These are phyloP conservation scores for Sporormia fimetaria DNA, from an alignment of 495 filamentous ascomycete species.

Conservation along the genomic window DNA sequence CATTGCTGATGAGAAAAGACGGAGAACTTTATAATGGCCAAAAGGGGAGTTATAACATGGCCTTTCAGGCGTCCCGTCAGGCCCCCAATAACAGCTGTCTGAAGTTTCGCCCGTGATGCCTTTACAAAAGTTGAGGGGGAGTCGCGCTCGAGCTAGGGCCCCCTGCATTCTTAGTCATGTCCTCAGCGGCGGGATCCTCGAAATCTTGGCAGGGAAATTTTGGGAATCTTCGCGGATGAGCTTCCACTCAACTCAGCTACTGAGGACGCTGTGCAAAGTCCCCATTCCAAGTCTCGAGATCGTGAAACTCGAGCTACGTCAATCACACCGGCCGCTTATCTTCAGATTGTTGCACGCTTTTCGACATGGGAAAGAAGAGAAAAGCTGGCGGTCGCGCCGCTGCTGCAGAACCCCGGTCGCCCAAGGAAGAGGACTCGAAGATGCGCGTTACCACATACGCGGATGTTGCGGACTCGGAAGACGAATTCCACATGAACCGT, in stretches of 20 bases:
- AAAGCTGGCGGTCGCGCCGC: slow-evolving; percentile 47
- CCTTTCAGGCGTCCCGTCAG: not conserved
- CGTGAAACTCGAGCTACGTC: not conserved
- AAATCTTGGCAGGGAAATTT: too few relatives aligned
- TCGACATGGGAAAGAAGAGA: slow-evolving; percentile 71
- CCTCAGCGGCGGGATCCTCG: too few relatives aligned
- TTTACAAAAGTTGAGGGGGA: too few relatives aligned
- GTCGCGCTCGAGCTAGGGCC: too few relatives aligned
- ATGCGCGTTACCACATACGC: slow-evolving; percentile 55
- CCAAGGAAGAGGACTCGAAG: slow-evolving; percentile 39
- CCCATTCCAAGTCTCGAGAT: too few relatives aligned
- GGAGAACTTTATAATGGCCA: not conserved
- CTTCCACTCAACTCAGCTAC: too few relatives aligned
- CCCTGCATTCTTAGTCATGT: too few relatives aligned
- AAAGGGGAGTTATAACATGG: not conserved
- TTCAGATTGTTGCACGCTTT: too few relatives aligned
- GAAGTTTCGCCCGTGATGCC: not conserved
- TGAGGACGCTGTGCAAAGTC: too few relatives aligned
- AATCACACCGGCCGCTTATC: not conserved
- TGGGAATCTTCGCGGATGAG: too few relatives aligned
- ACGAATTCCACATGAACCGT: slow-evolving; percentile 74
- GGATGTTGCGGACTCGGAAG: slow-evolving; percentile 82
- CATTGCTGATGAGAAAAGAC: slow-evolving; percentile 18
- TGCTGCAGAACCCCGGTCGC: slow-evolving; percentile 34
- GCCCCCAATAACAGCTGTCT: not conserved